Conservation (phyloP, 2,329 filamentous ascomycete species). For the Aureobasidium leucospermi region DNA sequence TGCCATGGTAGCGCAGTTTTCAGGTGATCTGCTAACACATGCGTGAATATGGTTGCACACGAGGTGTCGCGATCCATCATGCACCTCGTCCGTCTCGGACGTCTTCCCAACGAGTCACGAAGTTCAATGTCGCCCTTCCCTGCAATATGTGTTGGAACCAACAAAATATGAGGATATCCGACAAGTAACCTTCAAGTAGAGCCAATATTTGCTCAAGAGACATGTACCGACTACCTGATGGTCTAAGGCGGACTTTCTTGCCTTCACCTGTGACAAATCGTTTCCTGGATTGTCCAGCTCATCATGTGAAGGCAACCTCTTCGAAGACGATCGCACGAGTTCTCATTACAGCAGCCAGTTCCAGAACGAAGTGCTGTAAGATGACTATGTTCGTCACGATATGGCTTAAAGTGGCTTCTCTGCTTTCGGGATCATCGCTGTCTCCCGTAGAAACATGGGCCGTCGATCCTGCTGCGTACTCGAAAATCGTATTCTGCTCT, state of each 20-base stretch:
- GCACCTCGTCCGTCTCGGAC: background rate
- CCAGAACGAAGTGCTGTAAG: conserved; percentile 44
- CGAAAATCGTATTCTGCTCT: background rate
- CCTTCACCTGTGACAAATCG: background rate
- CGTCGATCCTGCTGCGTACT: background rate
- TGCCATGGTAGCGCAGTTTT: conserved; percentile 4
- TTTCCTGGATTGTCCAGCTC: background rate
- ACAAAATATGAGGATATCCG: background rate
- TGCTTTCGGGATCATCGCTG: conserved; percentile 22
- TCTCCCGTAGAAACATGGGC: conserved; percentile 3
- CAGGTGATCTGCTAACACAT: background rate
- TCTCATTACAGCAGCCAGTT: conserved; percentile 42
- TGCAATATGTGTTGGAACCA: background rate
- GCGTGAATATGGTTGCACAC: background rate
- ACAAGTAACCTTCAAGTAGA: background rate
- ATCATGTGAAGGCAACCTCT: conserved; percentile 34
- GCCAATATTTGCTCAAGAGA: background rate
- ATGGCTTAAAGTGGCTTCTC: conserved; percentile 41
- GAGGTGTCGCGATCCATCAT: background rate
- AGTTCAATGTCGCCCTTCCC: background rate
- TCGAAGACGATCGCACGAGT: conserved; percentile 41
- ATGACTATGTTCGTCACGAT: conserved; percentile 45
- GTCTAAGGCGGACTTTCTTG: background rate
- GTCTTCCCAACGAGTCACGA: background rate
- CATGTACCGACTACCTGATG: background rate